Evolutionary conservation across 176 grass and related monocot genomes (phyloP), one percentile per base, ranked within the genome.

Genomic region (Lolium multiflorum): DNA sequence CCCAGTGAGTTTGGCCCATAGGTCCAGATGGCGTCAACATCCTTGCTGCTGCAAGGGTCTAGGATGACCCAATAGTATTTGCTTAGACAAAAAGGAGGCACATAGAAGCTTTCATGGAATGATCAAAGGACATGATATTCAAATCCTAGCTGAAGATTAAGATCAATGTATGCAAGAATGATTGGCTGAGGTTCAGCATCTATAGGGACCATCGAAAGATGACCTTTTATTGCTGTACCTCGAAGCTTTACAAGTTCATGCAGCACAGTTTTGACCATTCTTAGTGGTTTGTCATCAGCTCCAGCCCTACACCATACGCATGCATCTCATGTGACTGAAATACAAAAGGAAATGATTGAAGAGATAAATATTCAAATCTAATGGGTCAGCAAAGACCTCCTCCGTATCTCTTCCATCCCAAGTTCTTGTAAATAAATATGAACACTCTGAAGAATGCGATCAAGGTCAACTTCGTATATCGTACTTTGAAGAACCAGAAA

Each of bases 181-280:
- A 99, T 99, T 38, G 97, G 97, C 80, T 99, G 97, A 87, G 97
- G 97, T 77, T 99, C 97, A 63, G 84, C 91, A 71, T 99, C 97
- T 88, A 99, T 99, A 89, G 97, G 97, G 76, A 99, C 94, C 97
- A 99, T 96, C 75, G 97, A 99, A 65, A 99, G 97, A 76, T 96
- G 97, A n/a, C 97, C 97, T 66, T 99, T 99, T 84, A 99, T 94
- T 74, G 94, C 92, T 7, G 97, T 99, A 54, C 97, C 97, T 43
- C 97, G 86, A 88, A 99, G 97, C 87, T 99, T 99, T 37, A 99
- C 97, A 46, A 99, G 94, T 90, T 99, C 97, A 90, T 99, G 97
- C 70, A 99, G 73, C 59, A 99, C 97, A 59, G 97, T 99, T 94
- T 99, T 99, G 38, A 99, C 97, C 97, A 99, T 99, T 87, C 97